phyloP scores from a whole-genome alignment of 1,139 yeast genomes.

The Blastobotrys ciferrii region DNA sequence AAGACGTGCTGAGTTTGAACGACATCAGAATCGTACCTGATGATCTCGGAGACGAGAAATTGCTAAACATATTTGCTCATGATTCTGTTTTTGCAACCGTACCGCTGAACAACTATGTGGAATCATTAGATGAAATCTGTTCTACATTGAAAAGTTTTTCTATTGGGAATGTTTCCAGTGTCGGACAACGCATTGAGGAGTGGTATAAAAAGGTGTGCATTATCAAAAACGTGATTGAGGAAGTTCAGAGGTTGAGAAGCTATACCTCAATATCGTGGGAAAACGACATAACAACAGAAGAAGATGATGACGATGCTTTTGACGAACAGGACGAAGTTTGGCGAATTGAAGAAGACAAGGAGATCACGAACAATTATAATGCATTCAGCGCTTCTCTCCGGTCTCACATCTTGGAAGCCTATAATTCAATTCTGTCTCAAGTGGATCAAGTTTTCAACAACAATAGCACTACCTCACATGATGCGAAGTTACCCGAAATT shows the following conservation, averaged over 20 bases:
- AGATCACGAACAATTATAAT: slow-evolving; percentile 11
- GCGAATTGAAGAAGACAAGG: slow-evolving; percentile 15
- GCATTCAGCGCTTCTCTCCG: slow-evolving; percentile 12
- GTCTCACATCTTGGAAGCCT: slow-evolving; percentile 7
- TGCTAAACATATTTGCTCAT: slow-evolving; percentile 4
- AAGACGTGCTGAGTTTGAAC: slow-evolving; percentile 5
- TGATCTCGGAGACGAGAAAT: not conserved
- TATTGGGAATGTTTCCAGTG: slow-evolving; percentile 17
- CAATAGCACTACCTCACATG: no score
- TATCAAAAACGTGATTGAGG: slow-evolving; percentile 14
- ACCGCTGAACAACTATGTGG: slow-evolving; percentile 12
- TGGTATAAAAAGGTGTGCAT: slow-evolving; percentile 17
- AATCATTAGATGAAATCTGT: slow-evolving; percentile 17
- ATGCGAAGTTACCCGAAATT: not conserved
- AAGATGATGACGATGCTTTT: slow-evolving; percentile 15
- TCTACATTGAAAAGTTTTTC: slow-evolving; percentile 16
- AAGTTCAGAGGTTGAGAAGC: slow-evolving; percentile 14
- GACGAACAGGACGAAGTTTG: slow-evolving; percentile 20
- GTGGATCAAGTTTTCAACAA: not conserved
- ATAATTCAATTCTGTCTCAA: slow-evolving; percentile 6
- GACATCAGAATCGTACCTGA: slow-evolving; percentile 10
- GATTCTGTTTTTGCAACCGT: slow-evolving; percentile 7
- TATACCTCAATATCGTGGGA: slow-evolving; percentile 7
- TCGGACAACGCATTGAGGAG: slow-evolving; percentile 14
- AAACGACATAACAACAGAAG: not conserved